Evolutionary conservation across 202 grass and related monocot species (phyloP), one percentile per base, ranked within the genome.

Genomic region (Panicum virgatum): DNA sequence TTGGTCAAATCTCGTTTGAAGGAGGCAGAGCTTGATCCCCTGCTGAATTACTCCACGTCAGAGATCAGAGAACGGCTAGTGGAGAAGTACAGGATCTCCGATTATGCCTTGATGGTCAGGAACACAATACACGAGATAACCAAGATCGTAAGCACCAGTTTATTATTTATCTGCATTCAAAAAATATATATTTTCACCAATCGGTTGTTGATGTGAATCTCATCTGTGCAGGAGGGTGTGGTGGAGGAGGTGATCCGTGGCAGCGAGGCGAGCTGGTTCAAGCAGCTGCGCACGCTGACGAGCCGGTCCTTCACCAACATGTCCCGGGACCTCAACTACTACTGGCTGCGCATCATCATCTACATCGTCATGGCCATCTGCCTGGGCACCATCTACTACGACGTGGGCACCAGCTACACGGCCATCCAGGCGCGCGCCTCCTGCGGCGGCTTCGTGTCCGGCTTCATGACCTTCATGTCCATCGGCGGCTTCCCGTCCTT

Each of bases 391-490:
- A 87, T 99, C 74, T 99, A 94, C 87, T 90, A 86, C 16, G 89
- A 99, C 29, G 85, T 99, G 8, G 96, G 96, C 18, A 92, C 84
- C 6, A 81, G 96, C 79, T 99, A 96, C 78, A 90, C 87, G 0
- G 83, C 96, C 6, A 99, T 99, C 62, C 84, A 92, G 69, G 96
- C 91, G 0, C 86, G 96, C 2, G 83, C 93, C 3, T 94, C 96
- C 0, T 99, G 96, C 13, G 96, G 96, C 1, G 96, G 87, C 56
- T 99, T 99, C 8, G 78, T 99, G 3, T 90, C 93, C 0, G 96
- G 96, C 14, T 99, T 99, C 89, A 92, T 99, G 93, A 99, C 96
- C 26, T 99, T 99, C 89, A 99, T 99, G 96, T 99, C 96, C 64
- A 99, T 99, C 3, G 96, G 96, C 0, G 96, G 92, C 25, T 99